These are phyloP conservation scores for Castanopsis chinensis DNA, from an alignment of 306 rosid species.

Conservation along the genomic window DNA sequence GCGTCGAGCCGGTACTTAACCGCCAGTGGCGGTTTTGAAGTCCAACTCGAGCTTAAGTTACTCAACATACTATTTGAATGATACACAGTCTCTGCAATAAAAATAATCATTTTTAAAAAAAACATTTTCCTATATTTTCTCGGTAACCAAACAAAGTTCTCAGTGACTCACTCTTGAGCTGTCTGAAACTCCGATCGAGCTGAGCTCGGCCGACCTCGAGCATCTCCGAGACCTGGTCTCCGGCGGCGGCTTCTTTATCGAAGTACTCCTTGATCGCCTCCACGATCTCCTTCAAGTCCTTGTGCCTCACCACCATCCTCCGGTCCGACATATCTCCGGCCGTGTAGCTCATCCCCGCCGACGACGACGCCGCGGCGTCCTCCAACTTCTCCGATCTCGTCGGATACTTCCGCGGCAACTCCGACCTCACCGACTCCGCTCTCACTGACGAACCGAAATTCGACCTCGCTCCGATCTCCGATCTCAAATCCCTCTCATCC, in stretches of 20 bases:
- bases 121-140: not conserved
- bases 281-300: slow-evolving; percentile 85
- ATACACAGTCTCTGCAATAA: slow-evolving; percentile 84
- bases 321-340: slow-evolving; percentile 55
- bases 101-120: slow-evolving; percentile 4
- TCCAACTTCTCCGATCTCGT: slow-evolving; percentile 34
- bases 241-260: slow-evolving; percentile 75
- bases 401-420: slow-evolving; percentile 17
- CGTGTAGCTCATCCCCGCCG: slow-evolving; percentile 30
- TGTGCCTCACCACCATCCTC: slow-evolving; percentile 92
- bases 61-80: slow-evolving; percentile 88
- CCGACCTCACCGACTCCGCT: slow-evolving; percentile 23
- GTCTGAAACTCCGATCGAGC: slow-evolving; percentile 82
- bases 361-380: slow-evolving; percentile 33
- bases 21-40: slow-evolving; percentile 90
- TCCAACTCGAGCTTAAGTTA: slow-evolving; percentile 93
- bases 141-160: not conserved
- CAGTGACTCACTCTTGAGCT: slow-evolving; percentile 65
- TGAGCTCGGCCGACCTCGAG: slow-evolving; percentile 83
- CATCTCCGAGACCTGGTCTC: slow-evolving; percentile 80
- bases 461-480: slow-evolving; percentile 65
- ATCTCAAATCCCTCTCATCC: slow-evolving; percentile 60
- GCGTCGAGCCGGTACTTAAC: slow-evolving; percentile 84
- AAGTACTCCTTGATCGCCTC: slow-evolving; percentile 79
- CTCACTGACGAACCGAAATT: slow-evolving; percentile 62